Evolutionary conservation across 108 stramenopile species (phyloP).

Genomic region (Skeletonema costatum): DNA sequence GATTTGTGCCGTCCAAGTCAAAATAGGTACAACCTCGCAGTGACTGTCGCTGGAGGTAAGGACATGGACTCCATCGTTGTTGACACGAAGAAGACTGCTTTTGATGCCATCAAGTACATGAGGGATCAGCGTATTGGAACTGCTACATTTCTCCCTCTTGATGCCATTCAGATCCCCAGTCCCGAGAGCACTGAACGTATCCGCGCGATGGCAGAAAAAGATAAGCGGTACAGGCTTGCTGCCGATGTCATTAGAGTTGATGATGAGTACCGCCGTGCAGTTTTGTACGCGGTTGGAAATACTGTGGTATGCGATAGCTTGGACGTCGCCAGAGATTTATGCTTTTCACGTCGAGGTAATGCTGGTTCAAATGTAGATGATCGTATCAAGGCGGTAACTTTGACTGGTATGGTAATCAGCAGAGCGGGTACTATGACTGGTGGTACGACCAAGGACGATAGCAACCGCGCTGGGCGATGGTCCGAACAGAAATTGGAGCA

Average conservation of each 20-base stretch:
- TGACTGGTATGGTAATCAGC: conserved; percentile 93
- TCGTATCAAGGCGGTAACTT: conserved; percentile 94
- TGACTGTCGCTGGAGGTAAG: conserved; percentile 96
- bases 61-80: conserved; percentile 97
- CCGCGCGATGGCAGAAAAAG: conserved; percentile 80
- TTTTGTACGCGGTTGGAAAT: conserved; percentile 94
- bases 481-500: conserved; percentile 74
- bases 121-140: conserved; percentile 93
- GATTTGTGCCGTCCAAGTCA: conserved; percentile 96
- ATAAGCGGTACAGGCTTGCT: conserved; percentile 80
- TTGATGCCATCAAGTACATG: conserved; percentile 95
- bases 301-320: conserved; percentile 94
- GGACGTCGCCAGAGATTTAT: conserved; percentile 88
- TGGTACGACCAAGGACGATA: conserved; percentile 78
- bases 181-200: conserved; percentile 83
- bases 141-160: conserved; percentile 96
- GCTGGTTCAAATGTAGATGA: conserved; percentile 34
- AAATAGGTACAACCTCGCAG: conserved; percentile 89
- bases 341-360: conserved; percentile 58
- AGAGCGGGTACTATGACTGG: conserved; percentile 99
- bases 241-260: conserved; percentile 91
- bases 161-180: conserved; percentile 79
- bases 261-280: conserved; percentile 76
- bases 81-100: conserved; percentile 88
- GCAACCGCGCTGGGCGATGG: conserved; percentile 77